Evolutionary conservation across 2,329 filamentous ascomycete genomes (phyloP), one percentile per base, ranked within the genome.

Genomic region (Beauveria sp.): DNA sequence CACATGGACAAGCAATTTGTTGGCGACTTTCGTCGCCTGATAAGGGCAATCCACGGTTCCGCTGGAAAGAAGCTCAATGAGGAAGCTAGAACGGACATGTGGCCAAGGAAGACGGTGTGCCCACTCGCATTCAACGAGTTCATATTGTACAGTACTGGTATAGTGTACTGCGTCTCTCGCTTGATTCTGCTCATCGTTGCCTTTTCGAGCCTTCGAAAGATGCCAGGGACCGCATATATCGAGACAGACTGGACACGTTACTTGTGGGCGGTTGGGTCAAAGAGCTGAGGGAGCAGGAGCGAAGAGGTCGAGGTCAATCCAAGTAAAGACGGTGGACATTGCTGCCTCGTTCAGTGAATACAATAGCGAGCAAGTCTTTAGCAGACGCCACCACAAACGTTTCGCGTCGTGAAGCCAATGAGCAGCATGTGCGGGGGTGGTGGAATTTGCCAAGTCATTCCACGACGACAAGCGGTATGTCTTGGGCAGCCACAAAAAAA

Each of bases 401-500:
- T 24, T 47, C 43, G 43, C 8, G 43, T 22, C 8, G 8, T 8
- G 5, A 24, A 22, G 12, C 14, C 24, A 14, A 50, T 50, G 47
- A 7, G 16, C 18, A 30, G 47, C 47, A 30, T 26, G 14, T 6
- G 48, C 20, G 18, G 28, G 26, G 48, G 48, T 12, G n/a, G 47
- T 37, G 51, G 22, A 54, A 18, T 22, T 22, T 18, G 55, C 55
- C 55, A 57, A 57, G 55, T 26, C 44, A 6, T 26, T 43, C 20
- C 12, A 28, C 10, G 40, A 34, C 1, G 18, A 46, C 40, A 20
- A 34, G 53, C 40, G 46, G 46, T 24, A 0, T 34, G 40, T 26
- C 14, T 18, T 2, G 22, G n/a, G 47, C 56, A 59, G 56, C 56
- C 56, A 52, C 56, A 7, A n/a, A 51, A 59, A 55, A 59, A 59